phyloP scores from a whole-genome alignment of 306 rosid species.

The Rosa lucieae region DNA sequence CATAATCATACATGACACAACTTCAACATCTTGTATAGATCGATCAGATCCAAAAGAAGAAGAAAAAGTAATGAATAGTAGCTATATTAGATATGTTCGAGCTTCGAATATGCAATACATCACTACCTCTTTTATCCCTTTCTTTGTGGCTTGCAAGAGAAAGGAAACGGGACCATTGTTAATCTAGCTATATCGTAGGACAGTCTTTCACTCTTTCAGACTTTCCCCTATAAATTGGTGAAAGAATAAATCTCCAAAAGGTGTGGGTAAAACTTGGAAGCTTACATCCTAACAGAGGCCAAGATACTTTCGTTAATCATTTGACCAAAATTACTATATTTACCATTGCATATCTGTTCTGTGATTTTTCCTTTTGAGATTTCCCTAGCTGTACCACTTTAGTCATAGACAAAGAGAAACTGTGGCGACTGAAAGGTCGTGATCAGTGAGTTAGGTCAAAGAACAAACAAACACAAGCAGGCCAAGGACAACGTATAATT shows the following conservation, averaged over 20 bases:
- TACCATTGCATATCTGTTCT: background rate
- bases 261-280: too few relatives aligned
- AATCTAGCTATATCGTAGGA: background rate
- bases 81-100: background rate
- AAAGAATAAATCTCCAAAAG: background rate
- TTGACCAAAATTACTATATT: background rate
- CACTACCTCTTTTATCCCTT: background rate
- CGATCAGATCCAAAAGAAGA: background rate
- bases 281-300: background rate
- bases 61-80: background rate
- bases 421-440: slow-evolving; percentile 18
- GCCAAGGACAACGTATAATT: background rate
- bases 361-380: background rate
- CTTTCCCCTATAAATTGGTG: background rate
- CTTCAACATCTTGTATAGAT: background rate
- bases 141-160: background rate
- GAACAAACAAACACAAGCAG: slow-evolving; percentile 15
- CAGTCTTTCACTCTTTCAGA: background rate
- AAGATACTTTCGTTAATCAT: background rate
- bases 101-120: background rate
- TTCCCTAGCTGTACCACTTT: background rate
- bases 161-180: background rate
- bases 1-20: background rate
- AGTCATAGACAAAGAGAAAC: background rate
- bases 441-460: slow-evolving; percentile 23